Base-by-base conservation (phyloP, 2,329 filamentous ascomycete species). In the Talaromyces sp. region DNA sequence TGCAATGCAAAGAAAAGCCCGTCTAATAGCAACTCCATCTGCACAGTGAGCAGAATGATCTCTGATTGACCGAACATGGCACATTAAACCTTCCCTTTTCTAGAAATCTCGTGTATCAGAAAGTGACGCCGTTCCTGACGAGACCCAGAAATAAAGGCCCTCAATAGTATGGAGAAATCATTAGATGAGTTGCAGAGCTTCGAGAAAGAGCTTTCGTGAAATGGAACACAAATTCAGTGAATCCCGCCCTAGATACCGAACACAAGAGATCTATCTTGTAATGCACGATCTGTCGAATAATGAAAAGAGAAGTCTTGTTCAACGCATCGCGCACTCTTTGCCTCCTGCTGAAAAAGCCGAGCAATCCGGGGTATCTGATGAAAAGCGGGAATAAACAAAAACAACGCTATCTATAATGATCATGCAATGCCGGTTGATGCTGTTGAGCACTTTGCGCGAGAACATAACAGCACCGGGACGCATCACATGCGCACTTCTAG, bases 371-470 rank as follows among this genome's bases (percentile, higher is more conserved):
- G 79, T 81, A 82, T 81, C 79, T 80, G 78, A 76, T 73, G 74
- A 79, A 80, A 67, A 67, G 66, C 63, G 63, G 63, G 54, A 75
- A 77, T 76, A 77, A 77, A 47, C 61, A 78, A 79, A 78, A 74
- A 76, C 78, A 83, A 82, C 80, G 81, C 81, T 81, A 77, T 83
- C 81, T 83, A 83, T 82, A 77, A 79, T 80, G 76, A 78, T 77
- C 77, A 79, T 78, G 77, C 77, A 79, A 77, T 75, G 73, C 74
- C 72, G 73, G 75, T 71, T 72, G 72, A 58, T 66, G 67, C 72
- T 68, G 68, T 70, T 69, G 69, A 68, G 67, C 68, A 74, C 72
- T 72, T 74, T 70, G 64, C 69, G 71, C 68, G 68, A 71, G 58
- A 58, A 51, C 62, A 49, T 53, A 34, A 61, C 29, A 62, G 72